phyloP scores from a whole-genome alignment of 2,329 filamentous ascomycete genomes.

The Clarireedia hainanense region DNA sequence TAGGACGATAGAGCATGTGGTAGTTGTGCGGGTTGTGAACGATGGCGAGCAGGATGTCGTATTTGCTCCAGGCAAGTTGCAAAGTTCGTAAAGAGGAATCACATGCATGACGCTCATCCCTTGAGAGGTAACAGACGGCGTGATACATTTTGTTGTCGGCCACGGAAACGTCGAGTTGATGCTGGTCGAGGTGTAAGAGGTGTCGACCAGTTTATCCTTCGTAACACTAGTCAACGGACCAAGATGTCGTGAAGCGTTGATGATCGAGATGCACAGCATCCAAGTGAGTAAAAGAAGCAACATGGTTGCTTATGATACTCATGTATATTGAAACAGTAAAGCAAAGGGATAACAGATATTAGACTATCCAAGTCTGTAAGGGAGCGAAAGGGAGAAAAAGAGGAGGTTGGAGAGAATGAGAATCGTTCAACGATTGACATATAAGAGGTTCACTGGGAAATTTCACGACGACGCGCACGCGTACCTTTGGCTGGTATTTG shows the following conservation, averaged over 20 bases:
- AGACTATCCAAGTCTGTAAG: background rate
- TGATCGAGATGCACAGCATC: background rate
- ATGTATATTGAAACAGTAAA: background rate
- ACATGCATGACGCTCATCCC: constrained; percentile 17
- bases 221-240: background rate
- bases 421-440: constrained; percentile 3
- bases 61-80: constrained; percentile 14
- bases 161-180: constrained; percentile 11
- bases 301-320: background rate
- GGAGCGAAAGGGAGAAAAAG: background rate
- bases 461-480: background rate
- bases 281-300: background rate
- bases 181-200: constrained; percentile 2
- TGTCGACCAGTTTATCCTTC: background rate
- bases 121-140: constrained; percentile 10
- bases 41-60: constrained; percentile 16
- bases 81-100: constrained; percentile 18
- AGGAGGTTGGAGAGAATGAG: background rate
- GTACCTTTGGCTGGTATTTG: background rate
- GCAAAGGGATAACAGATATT: background rate
- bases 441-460: no score
- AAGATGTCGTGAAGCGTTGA: background rate
- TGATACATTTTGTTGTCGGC: constrained; percentile 8
- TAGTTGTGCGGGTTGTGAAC: constrained; percentile 13
- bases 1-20: constrained; percentile 20